A percentile compares a stretch with the other conserved stretches of the same genome.
Evolutionary conservation across 306 rosid genomes (phyloP).

Genomic region (Pterocarpus santalinus): DNA sequence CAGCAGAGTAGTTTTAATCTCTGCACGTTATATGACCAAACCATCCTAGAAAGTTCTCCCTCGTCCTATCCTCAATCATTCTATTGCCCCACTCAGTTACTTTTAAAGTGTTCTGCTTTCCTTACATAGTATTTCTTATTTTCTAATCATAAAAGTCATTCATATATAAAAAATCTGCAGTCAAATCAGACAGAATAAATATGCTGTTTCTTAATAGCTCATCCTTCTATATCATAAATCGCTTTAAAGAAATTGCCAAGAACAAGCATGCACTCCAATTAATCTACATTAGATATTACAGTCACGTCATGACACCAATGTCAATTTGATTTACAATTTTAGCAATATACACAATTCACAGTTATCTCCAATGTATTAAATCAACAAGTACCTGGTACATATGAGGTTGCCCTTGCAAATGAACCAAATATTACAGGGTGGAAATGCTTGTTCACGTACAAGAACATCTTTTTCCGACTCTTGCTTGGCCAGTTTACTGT

Average conservation of each 20-base stretch:
- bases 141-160: background rate
- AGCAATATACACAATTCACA: background rate
- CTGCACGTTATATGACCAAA: conserved; percentile 1
- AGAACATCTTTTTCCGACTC: conserved; percentile 64
- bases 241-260: conserved; percentile 17
- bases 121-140: conserved; percentile 19
- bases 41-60: background rate
- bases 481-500: conserved; percentile 69
- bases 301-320: background rate
- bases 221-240: conserved; percentile 18
- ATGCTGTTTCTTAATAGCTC: conserved; percentile 20
- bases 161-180: background rate
- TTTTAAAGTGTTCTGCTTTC: background rate
- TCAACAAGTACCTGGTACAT: conserved; percentile 62
- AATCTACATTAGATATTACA: conserved; percentile 26
- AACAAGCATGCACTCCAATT: background rate
- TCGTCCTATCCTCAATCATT: conserved; percentile 15
- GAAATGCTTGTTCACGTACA: conserved; percentile 63
- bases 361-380: background rate
- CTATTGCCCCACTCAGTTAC: background rate
- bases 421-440: conserved; percentile 78
- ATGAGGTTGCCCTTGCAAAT: conserved; percentile 72
- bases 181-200: conserved; percentile 26
- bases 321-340: conserved; percentile 15
- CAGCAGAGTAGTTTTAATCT: conserved; percentile 10